Conservation (phyloP, 139 green algal genomes). For the Chlamydomonas urium region DNA sequence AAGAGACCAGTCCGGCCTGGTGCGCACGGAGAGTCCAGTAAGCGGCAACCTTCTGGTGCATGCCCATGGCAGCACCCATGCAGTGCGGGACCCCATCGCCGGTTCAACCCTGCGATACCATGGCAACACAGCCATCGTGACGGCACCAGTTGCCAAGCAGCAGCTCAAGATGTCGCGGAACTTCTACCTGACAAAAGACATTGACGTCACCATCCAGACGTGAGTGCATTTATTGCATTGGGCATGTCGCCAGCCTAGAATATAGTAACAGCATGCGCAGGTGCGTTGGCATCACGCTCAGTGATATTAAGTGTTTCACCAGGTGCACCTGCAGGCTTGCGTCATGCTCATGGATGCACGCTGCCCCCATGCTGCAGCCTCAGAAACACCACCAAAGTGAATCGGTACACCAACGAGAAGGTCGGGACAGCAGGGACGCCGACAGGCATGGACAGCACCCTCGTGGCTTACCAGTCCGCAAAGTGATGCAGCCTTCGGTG, state of each 20-base stretch:
- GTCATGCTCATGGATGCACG: not conserved
- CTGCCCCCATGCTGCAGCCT: slow-evolving; percentile 7
- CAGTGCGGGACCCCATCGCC: slow-evolving; percentile 25
- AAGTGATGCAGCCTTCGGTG: no score
- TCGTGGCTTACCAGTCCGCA: no score
- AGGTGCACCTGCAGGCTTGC: no score
- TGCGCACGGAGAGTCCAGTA: slow-evolving; percentile 26
- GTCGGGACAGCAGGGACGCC: slow-evolving; percentile 31
- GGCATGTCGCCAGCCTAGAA: no score
- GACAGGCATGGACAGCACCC: slow-evolving; percentile 17
- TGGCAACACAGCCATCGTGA: slow-evolving; percentile 3
- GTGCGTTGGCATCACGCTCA: no score
- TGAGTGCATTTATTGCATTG: not conserved
- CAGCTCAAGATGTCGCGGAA: slow-evolving; percentile 18
- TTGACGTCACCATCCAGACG: slow-evolving; percentile 39
- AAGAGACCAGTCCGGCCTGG: slow-evolving; percentile 10
- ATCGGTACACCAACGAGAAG: slow-evolving; percentile 37
- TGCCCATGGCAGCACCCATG: not conserved
- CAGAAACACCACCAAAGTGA: slow-evolving; percentile 25
- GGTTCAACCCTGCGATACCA: slow-evolving; percentile 13
- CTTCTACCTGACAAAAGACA: slow-evolving; percentile 38
- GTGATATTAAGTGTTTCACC: no score
- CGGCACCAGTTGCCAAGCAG: slow-evolving; percentile 24
- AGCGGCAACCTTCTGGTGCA: slow-evolving; percentile 23
- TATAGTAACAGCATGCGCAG: no score